A percentile compares a stretch with the other conserved stretches of the same genome.
phyloP scores from a whole-genome alignment of 345 rosid species.

The Syzygium grande region DNA sequence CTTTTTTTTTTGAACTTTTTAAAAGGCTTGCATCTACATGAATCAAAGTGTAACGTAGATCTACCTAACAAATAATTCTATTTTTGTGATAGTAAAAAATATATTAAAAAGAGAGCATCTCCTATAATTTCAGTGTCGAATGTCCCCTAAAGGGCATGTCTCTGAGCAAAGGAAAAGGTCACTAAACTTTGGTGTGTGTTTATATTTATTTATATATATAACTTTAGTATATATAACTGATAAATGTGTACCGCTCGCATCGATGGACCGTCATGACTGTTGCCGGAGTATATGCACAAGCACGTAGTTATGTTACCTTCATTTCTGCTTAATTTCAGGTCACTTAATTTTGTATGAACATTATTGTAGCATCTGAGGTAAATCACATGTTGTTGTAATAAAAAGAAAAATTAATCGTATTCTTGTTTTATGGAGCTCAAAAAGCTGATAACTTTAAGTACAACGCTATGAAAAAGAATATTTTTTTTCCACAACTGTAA shows the following conservation, averaged over 20 bases:
- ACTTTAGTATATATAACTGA: neutral
- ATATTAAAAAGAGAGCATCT: neutral
- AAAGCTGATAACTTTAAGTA: neutral
- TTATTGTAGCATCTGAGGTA: neutral
- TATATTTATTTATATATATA: too few species aligned
- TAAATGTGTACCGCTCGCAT: neutral
- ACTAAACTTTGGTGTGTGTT: neutral
- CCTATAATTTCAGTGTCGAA: neutral
- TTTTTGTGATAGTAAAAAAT: neutral
- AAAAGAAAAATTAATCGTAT: neutral
- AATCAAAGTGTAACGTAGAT: neutral
- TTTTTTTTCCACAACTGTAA: accelerated
- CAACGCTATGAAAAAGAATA: neutral
- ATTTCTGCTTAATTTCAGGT: neutral
- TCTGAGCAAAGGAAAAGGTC: neutral
- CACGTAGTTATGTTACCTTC: neutral
- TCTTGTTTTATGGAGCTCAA: neutral
- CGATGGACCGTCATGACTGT: neutral
- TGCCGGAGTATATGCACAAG: neutral
- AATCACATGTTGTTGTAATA: neutral
- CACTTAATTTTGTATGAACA: neutral
- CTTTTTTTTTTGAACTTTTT: neutral
- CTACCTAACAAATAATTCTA: neutral
- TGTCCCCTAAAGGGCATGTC: neutral
- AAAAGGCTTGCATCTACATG: neutral